phyloP scores from a whole-genome alignment of 2,329 filamentous ascomycete genomes.

The Alternaria rosae region DNA sequence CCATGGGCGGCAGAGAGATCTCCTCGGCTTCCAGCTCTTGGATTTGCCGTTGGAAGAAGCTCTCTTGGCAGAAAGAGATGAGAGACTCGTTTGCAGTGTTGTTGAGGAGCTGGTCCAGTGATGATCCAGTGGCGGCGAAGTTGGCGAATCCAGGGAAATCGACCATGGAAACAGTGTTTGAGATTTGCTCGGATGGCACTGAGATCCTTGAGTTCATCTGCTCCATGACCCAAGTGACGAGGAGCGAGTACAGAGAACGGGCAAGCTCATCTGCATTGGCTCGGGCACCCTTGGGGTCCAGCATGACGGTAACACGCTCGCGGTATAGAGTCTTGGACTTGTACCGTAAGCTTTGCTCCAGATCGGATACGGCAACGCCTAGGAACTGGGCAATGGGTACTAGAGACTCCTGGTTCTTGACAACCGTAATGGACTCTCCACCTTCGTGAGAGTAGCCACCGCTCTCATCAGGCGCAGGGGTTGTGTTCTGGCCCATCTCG shows the following conservation, averaged over 20 bases:
- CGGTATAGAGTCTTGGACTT: constrained; percentile 96
- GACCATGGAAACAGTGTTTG: constrained; percentile 92
- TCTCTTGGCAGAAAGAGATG: constrained; percentile 92
- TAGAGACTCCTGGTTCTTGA: constrained; percentile 92
- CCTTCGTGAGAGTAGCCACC: constrained; percentile 97
- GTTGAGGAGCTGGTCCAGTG: constrained; percentile 90
- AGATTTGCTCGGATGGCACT: constrained; percentile 84
- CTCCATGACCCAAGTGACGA: constrained; percentile 94
- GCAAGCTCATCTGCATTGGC: constrained; percentile 94
- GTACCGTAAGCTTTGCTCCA: constrained; percentile 90
- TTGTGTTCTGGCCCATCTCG: constrained; percentile 79
- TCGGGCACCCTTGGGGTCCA: constrained; percentile 88
- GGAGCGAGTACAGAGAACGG: constrained; percentile 87
- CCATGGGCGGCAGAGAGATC: constrained; percentile 86
- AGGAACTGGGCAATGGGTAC: constrained; percentile 91
- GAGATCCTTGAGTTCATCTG: constrained; percentile 89
- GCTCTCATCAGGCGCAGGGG: constrained; percentile 83
- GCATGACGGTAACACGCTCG: constrained; percentile 98
- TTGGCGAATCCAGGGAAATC: constrained; percentile 97
- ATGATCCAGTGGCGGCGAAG: constrained; percentile 80
- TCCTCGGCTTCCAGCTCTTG: constrained; percentile 95
- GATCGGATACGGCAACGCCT: constrained; percentile 78
- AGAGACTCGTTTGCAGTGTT: constrained; percentile 92
- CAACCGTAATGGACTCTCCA: constrained; percentile 81
- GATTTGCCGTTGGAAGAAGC: constrained; percentile 93